Base-by-base conservation (phyloP, 2,329 filamentous ascomycete species). In the Didymella keratinophila region DNA sequence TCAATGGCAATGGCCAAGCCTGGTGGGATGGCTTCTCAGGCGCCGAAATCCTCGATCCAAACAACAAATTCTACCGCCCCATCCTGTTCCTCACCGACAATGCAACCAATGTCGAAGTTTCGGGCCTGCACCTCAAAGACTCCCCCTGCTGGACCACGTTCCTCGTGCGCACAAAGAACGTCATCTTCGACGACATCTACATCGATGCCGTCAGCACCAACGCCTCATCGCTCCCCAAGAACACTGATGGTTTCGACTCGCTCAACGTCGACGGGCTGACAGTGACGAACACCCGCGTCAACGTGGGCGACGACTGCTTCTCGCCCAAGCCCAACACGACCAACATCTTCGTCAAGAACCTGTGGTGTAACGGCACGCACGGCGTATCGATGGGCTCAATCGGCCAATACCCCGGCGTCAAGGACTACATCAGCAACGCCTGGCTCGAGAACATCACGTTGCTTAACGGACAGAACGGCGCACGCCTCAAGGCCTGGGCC, bases 141-240 rank as follows among this genome's bases (percentile, higher is more conserved):
- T 86, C 84, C 0, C 86, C 86, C 1, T 87, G 84, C 76, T 88
- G 86, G 86, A 87, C 83, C 2, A 88, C 86, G 67, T 88, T 87
- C 64, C 77, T 88, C 34, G 84, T 87, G 14, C 81, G 82, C 30
- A 86, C 80, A 64, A 78, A 85, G 68, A 82, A 85, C 59, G 75
- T 87, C 48, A 78, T 80, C 2, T 85, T 84, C 55, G 81, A 82
- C 37, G 78, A 86, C 56, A 79, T 87, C 7, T 78, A 81, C 21
- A 83, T 85, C 50, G 84, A 85, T 12, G 82, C 84, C 0, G 76
- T 79, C 18, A 86, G 83, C n/a, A 82, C 76, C 16, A 83, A 81
- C 55, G 73, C 67, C 44, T 76, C 79, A 41, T 73, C 77, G 1
- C 75, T 82, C 1, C 83, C 86, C 4, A 85, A 86, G 67, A 88